phyloP scores from a whole-genome alignment of 2,329 filamentous ascomycete species.

The Aschersonia sp. region DNA sequence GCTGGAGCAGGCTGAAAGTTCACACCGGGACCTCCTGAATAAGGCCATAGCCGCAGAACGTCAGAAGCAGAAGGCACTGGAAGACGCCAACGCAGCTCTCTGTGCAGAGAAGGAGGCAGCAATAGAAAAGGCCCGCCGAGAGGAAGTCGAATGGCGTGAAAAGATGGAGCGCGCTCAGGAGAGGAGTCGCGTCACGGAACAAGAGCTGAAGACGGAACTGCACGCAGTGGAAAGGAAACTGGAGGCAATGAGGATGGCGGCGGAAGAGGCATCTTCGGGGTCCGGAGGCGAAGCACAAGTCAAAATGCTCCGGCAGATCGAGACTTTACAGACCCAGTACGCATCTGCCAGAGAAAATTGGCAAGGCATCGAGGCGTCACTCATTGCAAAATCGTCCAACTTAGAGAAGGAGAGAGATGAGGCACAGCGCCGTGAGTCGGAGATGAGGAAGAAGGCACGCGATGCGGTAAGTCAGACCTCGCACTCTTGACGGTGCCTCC shows the following conservation, averaged over 20 bases:
- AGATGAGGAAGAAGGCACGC: constrained; percentile 77
- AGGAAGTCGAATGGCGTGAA: constrained; percentile 58
- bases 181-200: constrained; percentile 49
- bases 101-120: constrained; percentile 66
- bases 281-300: constrained; percentile 70
- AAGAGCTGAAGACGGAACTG: constrained; percentile 67
- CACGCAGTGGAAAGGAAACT: constrained; percentile 75
- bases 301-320: constrained; percentile 83
- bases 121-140: constrained; percentile 52
- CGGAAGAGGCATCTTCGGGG: constrained; percentile 80
- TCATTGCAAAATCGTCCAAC: constrained; percentile 60
- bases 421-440: constrained; percentile 64
- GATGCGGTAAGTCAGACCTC: constrained; percentile 49
- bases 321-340: constrained; percentile 92
- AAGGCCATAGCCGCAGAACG: constrained; percentile 56
- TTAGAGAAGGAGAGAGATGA: constrained; percentile 91
- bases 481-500: too few species aligned
- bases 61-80: constrained; percentile 36
- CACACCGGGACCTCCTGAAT: constrained; percentile 50
- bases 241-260: constrained; percentile 69
- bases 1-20: constrained; percentile 45
- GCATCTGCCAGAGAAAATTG: constrained; percentile 90
- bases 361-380: constrained; percentile 84
- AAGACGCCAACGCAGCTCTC: constrained; percentile 46
- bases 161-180: constrained; percentile 61